Evolutionary conservation across 2,329 filamentous ascomycete genomes (phyloP), one percentile per base, ranked within the genome.

Genomic region (Arthrobotrys entomopaga): DNA sequence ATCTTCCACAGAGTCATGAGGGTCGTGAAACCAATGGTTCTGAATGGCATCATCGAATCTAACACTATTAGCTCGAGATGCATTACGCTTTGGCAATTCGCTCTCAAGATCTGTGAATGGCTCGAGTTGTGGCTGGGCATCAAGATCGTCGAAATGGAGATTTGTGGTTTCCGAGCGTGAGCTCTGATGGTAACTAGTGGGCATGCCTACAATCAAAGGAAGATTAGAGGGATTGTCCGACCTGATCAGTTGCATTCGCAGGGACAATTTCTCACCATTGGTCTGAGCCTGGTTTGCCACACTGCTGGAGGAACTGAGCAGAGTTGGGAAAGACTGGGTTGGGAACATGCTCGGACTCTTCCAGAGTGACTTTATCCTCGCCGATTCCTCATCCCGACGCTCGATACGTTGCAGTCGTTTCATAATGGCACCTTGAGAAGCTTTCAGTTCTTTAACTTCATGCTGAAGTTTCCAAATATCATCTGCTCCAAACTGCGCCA

Each of bases 1-100:
- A 52, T 67, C 70, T 65, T 98, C 95, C 53, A 91, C 88, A 11
- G 92, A 94, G 65, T 93, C 90, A 50, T 94, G 88, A 71, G 90
- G 91, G 77, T 88, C 88, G 79, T 96, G 92, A 42, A 89, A 90
- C 87, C 95, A 96, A 81, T 93, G 93, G 54, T 92, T 91, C 78
- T 97, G 93, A 78, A 97, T 88, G 13, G 94, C 93, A 80, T 98
- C 94, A 80, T 98, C 95, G 79, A 99, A 99, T 42, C 95, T 91
- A 78, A 99, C 95, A 80, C 95, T 98, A 81, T 98, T 98, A 54
- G 95, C 94, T 78, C 95, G 87, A 16, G 95, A 99, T 16, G 92
- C 90, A 19, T 91, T 92, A 63, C 95, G 92, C 76, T 94, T 88
- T 42, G 92, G 88, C 67, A 92, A 89, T 34, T 98, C 93, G 76